phyloP scores from a whole-genome alignment of 352 stramenopile species.

The Peronospora destructor region DNA sequence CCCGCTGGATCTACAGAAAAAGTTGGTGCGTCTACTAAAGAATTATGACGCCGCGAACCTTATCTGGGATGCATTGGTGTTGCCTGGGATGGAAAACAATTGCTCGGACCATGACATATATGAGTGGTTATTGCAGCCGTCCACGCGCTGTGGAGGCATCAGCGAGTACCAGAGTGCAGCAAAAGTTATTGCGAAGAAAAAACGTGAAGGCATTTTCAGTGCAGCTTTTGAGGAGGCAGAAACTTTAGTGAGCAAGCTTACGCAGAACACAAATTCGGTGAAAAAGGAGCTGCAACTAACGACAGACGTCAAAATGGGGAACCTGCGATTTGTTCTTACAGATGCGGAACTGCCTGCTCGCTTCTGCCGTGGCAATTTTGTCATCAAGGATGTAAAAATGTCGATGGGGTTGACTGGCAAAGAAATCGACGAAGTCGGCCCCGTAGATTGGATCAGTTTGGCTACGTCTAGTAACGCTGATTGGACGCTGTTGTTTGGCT shows the following conservation, averaged over 20 bases:
- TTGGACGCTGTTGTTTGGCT: conserved; percentile 55
- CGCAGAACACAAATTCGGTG: conserved; percentile 29
- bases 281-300: conserved; percentile 56
- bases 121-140: conserved; percentile 54
- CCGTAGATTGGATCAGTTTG: conserved; percentile 47
- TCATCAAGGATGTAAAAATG: conserved; percentile 54
- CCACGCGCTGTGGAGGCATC: conserved; percentile 57
- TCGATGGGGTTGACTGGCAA: conserved; percentile 44
- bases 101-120: conserved; percentile 34
- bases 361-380: conserved; percentile 56
- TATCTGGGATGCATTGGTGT: conserved; percentile 52
- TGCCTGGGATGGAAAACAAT: conserved; percentile 34
- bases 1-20: conserved; percentile 61
- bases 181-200: conserved; percentile 57
- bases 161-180: conserved; percentile 65
- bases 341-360: conserved; percentile 47
- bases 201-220: conserved; percentile 58
- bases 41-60: conserved; percentile 63
- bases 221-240: conserved; percentile 45
- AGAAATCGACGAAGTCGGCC: conserved; percentile 46
- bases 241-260: conserved; percentile 44
- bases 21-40: conserved; percentile 60
- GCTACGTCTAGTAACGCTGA: conserved; percentile 47
- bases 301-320: conserved; percentile 60
- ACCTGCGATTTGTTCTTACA: conserved; percentile 51